Evolutionary conservation across 2,329 filamentous ascomycete species (phyloP).

Genomic region (Xylaria sp.): DNA sequence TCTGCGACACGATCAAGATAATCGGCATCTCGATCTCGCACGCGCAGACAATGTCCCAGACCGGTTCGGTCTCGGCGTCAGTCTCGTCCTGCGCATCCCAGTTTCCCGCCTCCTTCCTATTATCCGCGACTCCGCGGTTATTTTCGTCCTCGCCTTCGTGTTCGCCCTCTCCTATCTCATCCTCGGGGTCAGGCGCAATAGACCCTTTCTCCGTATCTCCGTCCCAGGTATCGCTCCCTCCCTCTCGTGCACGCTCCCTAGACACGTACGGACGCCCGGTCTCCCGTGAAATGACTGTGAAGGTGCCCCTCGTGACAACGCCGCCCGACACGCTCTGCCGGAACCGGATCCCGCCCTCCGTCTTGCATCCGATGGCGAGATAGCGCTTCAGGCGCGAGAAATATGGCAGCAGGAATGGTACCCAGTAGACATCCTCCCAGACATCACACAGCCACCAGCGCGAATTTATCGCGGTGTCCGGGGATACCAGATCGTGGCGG

Average conservation of each 20-base stretch:
- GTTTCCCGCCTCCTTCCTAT: not conserved
- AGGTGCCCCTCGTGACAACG: slow-evolving; percentile 24
- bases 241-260: not conserved
- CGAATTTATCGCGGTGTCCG: not conserved
- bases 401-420: slow-evolving; percentile 32
- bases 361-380: slow-evolving; percentile 30
- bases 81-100: slow-evolving; percentile 26
- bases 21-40: slow-evolving; percentile 32
- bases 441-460: slow-evolving; percentile 31
- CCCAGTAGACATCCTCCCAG: slow-evolving; percentile 35
- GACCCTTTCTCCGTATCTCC: slow-evolving; percentile 29
- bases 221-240: slow-evolving; percentile 13
- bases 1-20: slow-evolving; percentile 16
- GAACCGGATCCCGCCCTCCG: slow-evolving; percentile 31
- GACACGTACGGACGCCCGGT: slow-evolving; percentile 15
- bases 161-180: not conserved
- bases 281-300: slow-evolving; percentile 22
- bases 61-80: slow-evolving; percentile 20
- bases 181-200: slow-evolving; percentile 1
- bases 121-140: not conserved
- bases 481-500: not conserved
- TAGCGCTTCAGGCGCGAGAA: slow-evolving; percentile 37
- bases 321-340: slow-evolving; percentile 24
- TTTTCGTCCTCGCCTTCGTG: not conserved
- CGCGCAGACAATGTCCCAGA: slow-evolving; percentile 30